These are phyloP conservation scores for Monosporozyma unispora DNA, from an alignment of 805 yeast species.

Conservation along the genomic window DNA sequence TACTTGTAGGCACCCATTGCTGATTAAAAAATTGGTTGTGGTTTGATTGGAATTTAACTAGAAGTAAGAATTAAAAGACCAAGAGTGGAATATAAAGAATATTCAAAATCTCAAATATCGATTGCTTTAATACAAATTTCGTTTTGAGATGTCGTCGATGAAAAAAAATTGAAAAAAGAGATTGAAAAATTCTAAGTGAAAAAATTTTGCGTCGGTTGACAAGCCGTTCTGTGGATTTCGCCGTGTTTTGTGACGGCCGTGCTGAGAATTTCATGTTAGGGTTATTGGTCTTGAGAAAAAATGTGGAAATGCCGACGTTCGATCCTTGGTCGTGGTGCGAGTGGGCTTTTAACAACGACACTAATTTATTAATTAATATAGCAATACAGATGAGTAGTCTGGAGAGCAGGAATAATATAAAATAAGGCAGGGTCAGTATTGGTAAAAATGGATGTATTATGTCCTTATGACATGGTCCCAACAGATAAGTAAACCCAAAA, in stretches of 20 bases:
- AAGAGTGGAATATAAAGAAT: not conserved
- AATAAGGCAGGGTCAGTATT: no score
- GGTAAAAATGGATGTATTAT: no score
- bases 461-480: no score
- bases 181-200: not conserved
- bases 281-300: no score
- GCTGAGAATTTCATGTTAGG: not conserved
- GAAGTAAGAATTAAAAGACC: not conserved
- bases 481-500: not conserved
- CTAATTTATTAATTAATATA: not conserved
- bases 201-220: not conserved
- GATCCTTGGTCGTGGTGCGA: not conserved
- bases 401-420: no score
- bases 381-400: not conserved
- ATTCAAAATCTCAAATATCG: not conserved
- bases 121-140: not conserved
- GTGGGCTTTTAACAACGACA: not conserved
- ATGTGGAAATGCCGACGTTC: no score
- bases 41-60: not conserved
- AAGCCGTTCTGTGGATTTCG: not conserved
- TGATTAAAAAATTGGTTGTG: conserved; percentile 8
- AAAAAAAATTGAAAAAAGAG: not conserved
- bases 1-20: conserved; percentile 99
- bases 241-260: not conserved
- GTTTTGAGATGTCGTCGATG: not conserved